Conservation (phyloP, 2,329 filamentous ascomycete species). For the Claviceps pazoutovae region DNA sequence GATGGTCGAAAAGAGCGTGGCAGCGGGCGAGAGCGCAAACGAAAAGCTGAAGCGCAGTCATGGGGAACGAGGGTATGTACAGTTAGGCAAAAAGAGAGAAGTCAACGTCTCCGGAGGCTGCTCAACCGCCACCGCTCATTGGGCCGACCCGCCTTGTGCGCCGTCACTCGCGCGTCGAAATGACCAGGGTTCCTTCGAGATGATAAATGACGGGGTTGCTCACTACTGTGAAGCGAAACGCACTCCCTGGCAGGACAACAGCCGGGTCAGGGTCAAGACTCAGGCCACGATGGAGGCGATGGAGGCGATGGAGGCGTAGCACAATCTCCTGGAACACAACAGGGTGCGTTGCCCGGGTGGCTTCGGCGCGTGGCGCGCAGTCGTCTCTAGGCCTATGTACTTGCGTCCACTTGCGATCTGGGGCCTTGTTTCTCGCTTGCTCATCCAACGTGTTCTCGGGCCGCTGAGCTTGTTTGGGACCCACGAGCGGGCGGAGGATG, state of each 20-base stretch:
- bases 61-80: slow-evolving; percentile 17
- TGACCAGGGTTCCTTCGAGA: neutral
- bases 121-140: neutral
- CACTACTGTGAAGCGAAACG: slow-evolving; percentile 1
- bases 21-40: slow-evolving; percentile 33
- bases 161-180: neutral
- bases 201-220: neutral
- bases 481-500: neutral
- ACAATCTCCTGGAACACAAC: too few species aligned
- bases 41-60: slow-evolving; percentile 33
- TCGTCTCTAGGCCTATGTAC: neutral
- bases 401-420: neutral
- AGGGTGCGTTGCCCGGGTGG: too few species aligned
- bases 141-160: neutral
- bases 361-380: too few species aligned
- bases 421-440: neutral
- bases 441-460: neutral
- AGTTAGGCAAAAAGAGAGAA: slow-evolving; percentile 12
- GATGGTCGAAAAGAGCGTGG: slow-evolving; percentile 31
- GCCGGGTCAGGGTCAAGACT: neutral
- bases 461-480: slow-evolving; percentile 2
- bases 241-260: neutral
- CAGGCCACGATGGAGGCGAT: neutral
- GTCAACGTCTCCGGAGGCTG: slow-evolving; percentile 2
- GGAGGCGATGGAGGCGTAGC: too few species aligned